Conservation (phyloP, 2,329 filamentous ascomycete species). For the Xylaria sp. region DNA sequence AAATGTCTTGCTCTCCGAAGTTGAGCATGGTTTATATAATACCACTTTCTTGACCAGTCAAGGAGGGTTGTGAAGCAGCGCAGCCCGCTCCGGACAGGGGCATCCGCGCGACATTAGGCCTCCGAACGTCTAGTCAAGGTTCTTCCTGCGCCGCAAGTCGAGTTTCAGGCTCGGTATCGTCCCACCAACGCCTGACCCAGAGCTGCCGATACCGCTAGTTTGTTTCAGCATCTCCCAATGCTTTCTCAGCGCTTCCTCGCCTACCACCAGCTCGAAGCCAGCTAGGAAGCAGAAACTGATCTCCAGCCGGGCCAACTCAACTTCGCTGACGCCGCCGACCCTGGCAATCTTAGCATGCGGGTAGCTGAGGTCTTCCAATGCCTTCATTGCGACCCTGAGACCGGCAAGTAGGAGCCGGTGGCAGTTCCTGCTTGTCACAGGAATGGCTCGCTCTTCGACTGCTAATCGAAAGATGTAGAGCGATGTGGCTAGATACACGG, state of each 20-base stretch:
- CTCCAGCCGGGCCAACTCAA: slow-evolving; percentile 82
- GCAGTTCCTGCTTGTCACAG: slow-evolving; percentile 81
- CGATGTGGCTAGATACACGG: slow-evolving; percentile 88
- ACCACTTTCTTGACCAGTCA: no score
- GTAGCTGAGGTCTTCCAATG: slow-evolving; percentile 90
- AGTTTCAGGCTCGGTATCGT: slow-evolving; percentile 32
- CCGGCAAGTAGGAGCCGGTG: slow-evolving; percentile 86
- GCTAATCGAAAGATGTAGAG: slow-evolving; percentile 86
- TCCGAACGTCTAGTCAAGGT: not conserved
- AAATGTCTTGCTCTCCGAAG: not conserved
- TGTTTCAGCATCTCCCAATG: slow-evolving; percentile 69
- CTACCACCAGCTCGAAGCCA: slow-evolving; percentile 79
- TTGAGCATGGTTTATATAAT: not conserved
- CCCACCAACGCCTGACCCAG: slow-evolving; percentile 3
- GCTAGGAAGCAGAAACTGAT: slow-evolving; percentile 87
- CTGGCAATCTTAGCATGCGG: slow-evolving; percentile 82
- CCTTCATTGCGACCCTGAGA: slow-evolving; percentile 89
- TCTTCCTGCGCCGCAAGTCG: slow-evolving; percentile 27
- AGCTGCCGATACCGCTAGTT: not conserved
- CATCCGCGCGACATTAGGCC: not conserved
- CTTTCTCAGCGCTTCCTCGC: slow-evolving; percentile 61
- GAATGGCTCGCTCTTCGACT: slow-evolving; percentile 76
- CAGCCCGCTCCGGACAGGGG: not conserved
- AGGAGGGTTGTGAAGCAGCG: not conserved
- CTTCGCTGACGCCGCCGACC: slow-evolving; percentile 85